phyloP scores from a whole-genome alignment of 306 rosid genomes.

The Citrullus amarus region DNA sequence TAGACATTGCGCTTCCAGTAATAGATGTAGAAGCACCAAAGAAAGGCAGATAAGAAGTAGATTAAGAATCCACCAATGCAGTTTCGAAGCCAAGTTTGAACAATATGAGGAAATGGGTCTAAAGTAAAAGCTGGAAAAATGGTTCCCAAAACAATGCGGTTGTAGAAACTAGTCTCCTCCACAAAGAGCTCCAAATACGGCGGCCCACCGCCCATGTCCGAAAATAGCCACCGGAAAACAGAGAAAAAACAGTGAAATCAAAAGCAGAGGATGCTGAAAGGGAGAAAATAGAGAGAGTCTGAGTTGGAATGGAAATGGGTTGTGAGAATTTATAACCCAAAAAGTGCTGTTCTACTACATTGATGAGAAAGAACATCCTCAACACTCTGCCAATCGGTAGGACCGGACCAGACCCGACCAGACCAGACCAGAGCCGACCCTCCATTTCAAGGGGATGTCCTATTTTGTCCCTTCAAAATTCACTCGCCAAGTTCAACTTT shows the following conservation, averaged over 20 bases:
- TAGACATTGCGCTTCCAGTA: conserved; percentile 56
- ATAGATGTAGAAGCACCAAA: conserved; percentile 77
- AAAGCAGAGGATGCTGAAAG: background rate
- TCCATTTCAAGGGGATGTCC: background rate
- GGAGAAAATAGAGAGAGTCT: background rate
- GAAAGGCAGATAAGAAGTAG: conserved; percentile 52
- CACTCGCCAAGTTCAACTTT: background rate
- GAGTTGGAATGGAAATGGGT: conserved; percentile 5
- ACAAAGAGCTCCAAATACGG: conserved; percentile 34
- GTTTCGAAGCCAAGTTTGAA: conserved; percentile 80
- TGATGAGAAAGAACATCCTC: background rate
- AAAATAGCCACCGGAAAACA: background rate
- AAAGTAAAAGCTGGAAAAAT: conserved; percentile 36
- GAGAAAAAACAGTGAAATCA: background rate
- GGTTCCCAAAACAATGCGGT: conserved; percentile 44
- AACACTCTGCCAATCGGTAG: background rate
- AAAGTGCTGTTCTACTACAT: background rate
- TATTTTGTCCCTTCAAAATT: background rate
- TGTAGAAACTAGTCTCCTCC: conserved; percentile 51
- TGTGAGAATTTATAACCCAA: background rate
- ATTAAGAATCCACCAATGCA: conserved; percentile 53
- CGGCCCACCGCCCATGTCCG: background rate
- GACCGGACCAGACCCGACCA: background rate
- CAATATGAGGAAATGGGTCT: conserved; percentile 56
- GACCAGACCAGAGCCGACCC: background rate